Conservation (phyloP, 768 basidiomycete genomes). For the Suillus sp. region DNA sequence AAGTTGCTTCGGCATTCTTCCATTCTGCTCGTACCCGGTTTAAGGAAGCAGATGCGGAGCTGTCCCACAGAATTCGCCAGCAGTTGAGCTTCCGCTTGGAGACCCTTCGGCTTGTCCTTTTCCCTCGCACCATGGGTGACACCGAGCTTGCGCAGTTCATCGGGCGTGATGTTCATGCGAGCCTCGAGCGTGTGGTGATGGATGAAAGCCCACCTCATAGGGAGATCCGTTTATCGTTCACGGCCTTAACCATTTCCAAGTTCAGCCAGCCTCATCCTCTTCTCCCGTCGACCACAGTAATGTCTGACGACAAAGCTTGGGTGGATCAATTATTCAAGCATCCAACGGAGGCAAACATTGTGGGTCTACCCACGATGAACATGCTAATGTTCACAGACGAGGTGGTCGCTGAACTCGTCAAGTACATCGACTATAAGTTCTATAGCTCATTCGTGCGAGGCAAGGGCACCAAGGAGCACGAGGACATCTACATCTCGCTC, state of each 20-base stretch:
- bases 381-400: constrained; percentile 82
- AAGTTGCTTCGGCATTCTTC: constrained; percentile 86
- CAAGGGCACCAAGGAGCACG: constrained; percentile 53
- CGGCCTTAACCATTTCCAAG: constrained; percentile 75
- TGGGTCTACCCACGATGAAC: constrained; percentile 79
- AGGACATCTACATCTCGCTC: constrained; percentile 84
- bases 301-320: constrained; percentile 55
- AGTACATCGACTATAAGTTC: constrained; percentile 66
- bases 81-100: constrained; percentile 73
- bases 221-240: constrained; percentile 71
- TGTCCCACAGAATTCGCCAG: constrained; percentile 67
- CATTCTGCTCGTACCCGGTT: constrained; percentile 70
- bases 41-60: constrained; percentile 61
- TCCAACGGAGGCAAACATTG: constrained; percentile 71
- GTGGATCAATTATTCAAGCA: constrained; percentile 59
- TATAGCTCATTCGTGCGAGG: constrained; percentile 65
- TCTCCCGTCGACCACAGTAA: constrained; percentile 39
- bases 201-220: constrained; percentile 54
- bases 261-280: constrained; percentile 63
- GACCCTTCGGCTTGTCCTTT: constrained; percentile 67
- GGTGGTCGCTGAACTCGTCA: constrained; percentile 39
- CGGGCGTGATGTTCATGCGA: constrained; percentile 67
- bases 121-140: constrained; percentile 80
- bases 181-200: constrained; percentile 62
- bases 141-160: constrained; percentile 76